Percentiles rank a stretch among this genome's conserved stretches.
phyloP scores from a whole-genome alignment of 768 basidiomycete genomes.

The Mycena metata region DNA sequence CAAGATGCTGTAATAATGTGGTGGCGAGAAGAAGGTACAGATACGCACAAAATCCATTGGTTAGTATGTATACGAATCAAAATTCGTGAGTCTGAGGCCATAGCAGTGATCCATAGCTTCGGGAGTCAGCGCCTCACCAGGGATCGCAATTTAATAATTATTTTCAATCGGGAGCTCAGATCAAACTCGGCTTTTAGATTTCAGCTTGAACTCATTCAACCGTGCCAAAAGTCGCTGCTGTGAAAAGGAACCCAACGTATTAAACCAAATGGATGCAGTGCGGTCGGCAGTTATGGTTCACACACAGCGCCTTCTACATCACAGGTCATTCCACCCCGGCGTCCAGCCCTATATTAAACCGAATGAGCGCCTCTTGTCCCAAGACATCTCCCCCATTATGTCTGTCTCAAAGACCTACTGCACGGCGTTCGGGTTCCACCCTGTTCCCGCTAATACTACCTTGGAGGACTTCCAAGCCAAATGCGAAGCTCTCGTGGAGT shows the following conservation, averaged over 20 bases:
- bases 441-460: slow-evolving; percentile 9
- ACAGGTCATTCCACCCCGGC: slow-evolving; percentile 2
- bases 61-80: too few species aligned
- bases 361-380: not conserved
- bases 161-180: not conserved
- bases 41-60: too few species aligned
- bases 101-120: not conserved
- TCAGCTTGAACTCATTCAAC: not conserved
- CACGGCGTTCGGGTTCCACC: slow-evolving; percentile 11
- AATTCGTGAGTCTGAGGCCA: too few species aligned
- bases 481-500: slow-evolving; percentile 21
- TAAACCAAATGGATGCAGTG: not conserved
- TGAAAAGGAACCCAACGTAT: not conserved
- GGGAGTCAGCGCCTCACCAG: not conserved
- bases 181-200: not conserved
- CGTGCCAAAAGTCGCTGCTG: not conserved
- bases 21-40: too few species aligned
- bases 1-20: too few species aligned
- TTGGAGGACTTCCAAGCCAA: slow-evolving; percentile 4
- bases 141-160: not conserved
- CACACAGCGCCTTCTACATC: not conserved
- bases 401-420: slow-evolving; percentile 14
- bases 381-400: slow-evolving; percentile 10
- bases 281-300: not conserved
- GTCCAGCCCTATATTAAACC: slow-evolving; percentile 4